A percentile compares a stretch with the other conserved stretches of the same genome.
Evolutionary conservation across 73 alveolate genomes (phyloP).

Genomic region (Paramecium sonneborni): DNA sequence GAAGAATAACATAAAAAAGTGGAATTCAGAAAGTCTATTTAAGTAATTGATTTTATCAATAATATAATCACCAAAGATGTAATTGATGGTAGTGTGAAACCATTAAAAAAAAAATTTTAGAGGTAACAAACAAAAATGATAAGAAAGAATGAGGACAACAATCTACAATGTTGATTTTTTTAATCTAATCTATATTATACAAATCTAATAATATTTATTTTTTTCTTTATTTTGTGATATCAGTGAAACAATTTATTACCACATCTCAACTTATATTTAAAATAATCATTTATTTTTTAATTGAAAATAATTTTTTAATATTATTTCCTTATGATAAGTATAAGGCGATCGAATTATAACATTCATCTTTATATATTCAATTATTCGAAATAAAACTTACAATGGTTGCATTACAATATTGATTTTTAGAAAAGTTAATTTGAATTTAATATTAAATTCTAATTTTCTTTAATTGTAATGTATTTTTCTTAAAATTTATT

Average conservation of each 20-base stretch:
- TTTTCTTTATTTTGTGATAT: background rate
- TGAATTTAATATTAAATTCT: background rate
- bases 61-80: conserved; percentile 4
- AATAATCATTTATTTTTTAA: background rate
- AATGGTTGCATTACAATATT: background rate
- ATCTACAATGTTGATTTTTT: background rate
- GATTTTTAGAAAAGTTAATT: background rate
- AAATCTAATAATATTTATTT: background rate
- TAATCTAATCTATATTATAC: background rate
- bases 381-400: background rate
- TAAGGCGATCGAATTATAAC: background rate
- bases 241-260: background rate
- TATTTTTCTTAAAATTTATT: background rate
- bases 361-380: background rate
- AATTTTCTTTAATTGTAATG: background rate
- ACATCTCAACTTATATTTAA: background rate
- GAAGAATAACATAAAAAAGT: background rate
- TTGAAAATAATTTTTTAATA: background rate
- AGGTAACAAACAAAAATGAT: background rate
- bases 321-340: background rate
- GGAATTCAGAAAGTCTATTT: background rate
- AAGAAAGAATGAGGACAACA: background rate
- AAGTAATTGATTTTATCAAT: background rate
- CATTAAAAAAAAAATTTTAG: background rate
- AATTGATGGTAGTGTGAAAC: conserved; percentile 10